These are phyloP conservation scores for Begonia masoniana DNA, from an alignment of 306 rosid species.

Conservation along the genomic window DNA sequence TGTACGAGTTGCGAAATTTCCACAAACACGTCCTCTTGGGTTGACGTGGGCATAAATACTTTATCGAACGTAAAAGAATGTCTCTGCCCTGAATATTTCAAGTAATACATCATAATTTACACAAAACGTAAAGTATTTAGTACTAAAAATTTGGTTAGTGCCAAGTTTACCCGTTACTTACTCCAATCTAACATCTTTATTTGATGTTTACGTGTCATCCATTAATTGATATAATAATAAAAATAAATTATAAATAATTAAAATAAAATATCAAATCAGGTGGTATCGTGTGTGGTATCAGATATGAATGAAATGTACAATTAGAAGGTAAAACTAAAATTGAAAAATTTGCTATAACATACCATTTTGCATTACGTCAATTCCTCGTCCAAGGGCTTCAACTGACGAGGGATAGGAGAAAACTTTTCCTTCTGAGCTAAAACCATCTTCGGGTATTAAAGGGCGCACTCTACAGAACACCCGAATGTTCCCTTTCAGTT, in stretches of 20 bases:
- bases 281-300: too few relatives aligned
- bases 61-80: slow-evolving; percentile 84
- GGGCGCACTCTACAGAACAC: slow-evolving; percentile 98
- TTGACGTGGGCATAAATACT: slow-evolving; percentile 72
- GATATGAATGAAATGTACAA: background rate
- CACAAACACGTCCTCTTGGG: slow-evolving; percentile 73
- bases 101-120: too few relatives aligned
- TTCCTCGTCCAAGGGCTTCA: slow-evolving; percentile 79
- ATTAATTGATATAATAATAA: too few relatives aligned
- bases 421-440: slow-evolving; percentile 41
- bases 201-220: too few relatives aligned
- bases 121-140: too few relatives aligned
- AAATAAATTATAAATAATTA: too few relatives aligned
- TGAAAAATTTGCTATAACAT: background rate
- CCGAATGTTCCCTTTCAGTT: slow-evolving; percentile 89
- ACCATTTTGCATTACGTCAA: slow-evolving; percentile 72
- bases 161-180: too few relatives aligned
- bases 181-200: too few relatives aligned
- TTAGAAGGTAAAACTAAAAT: background rate
- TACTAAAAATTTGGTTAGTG: background rate
- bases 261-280: too few relatives aligned
- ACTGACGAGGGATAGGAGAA: slow-evolving; percentile 75
- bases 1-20: slow-evolving; percentile 97
- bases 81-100: slow-evolving; percentile 46
- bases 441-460: slow-evolving; percentile 63